phyloP scores from a whole-genome alignment of 495 filamentous ascomycete species.

The Cladorrhinum samala region DNA sequence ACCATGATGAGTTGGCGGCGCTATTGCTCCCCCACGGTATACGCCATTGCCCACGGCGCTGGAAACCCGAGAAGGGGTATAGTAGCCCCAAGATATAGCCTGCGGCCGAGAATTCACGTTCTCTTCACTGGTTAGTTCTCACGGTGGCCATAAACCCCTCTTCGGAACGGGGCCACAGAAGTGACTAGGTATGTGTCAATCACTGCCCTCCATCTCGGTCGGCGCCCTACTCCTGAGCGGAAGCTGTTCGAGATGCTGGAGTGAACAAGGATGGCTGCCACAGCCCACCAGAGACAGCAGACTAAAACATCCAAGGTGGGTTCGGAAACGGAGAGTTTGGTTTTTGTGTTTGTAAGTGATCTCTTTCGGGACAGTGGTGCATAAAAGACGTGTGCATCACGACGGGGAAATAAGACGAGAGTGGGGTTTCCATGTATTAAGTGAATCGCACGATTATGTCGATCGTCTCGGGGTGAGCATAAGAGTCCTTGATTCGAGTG shows the following conservation, averaged over 20 bases:
- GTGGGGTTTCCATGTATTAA: too few relatives aligned
- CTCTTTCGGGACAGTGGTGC: constrained; percentile 11
- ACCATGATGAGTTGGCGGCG: constrained; percentile 27
- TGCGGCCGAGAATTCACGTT: constrained; percentile 12
- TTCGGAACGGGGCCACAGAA: background rate
- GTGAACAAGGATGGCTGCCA: too few relatives aligned
- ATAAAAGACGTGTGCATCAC: constrained; percentile 24
- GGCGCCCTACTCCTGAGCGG: too few relatives aligned
- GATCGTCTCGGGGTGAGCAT: too few relatives aligned
- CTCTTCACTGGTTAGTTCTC: constrained; percentile 15
- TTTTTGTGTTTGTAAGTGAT: too few relatives aligned
- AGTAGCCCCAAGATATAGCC: constrained; percentile 23
- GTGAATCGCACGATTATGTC: constrained; percentile 6
- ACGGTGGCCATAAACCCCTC: constrained; percentile 9
- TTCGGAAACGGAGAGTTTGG: too few relatives aligned
- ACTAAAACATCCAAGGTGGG: too few relatives aligned
- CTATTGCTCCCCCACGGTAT: constrained; percentile 15
- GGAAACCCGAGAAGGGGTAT: constrained; percentile 21
- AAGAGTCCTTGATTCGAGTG: too few relatives aligned
- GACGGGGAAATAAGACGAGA: constrained; percentile 1
- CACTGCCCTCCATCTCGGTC: too few relatives aligned
- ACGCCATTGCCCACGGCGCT: constrained; percentile 3
- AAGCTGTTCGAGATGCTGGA: too few relatives aligned
- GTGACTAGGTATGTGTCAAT: background rate
- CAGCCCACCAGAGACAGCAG: too few relatives aligned